A percentile compares a stretch with the other conserved stretches of the same genome.
Evolutionary conservation across 2,329 filamentous ascomycete species (phyloP).

Genomic region (Ceratocystis destructans): DNA sequence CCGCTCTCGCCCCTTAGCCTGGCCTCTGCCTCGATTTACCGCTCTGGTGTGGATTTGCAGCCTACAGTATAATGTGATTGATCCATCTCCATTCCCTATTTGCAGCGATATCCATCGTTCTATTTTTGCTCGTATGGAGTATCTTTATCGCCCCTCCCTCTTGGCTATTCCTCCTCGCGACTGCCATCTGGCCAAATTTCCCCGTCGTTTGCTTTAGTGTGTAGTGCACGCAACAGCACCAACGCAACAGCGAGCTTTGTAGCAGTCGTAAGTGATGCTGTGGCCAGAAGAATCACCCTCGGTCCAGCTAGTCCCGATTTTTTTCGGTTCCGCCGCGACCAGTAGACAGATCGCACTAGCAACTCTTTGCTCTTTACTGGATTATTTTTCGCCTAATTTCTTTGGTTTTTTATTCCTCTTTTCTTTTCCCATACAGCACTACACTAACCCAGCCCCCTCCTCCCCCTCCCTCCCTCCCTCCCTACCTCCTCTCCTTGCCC

Average conservation of each 20-base stretch:
- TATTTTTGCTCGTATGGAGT: slow-evolving; percentile 8
- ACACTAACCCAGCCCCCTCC: background rate
- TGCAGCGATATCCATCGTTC: background rate
- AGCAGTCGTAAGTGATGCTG: background rate
- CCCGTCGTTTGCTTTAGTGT: background rate
- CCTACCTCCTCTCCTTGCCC: background rate
- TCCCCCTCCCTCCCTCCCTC: background rate
- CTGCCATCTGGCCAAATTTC: background rate
- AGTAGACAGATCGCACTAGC: background rate
- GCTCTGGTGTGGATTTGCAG: background rate
- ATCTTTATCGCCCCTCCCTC: background rate
- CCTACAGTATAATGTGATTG: background rate
- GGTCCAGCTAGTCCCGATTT: background rate
- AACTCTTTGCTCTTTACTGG: background rate
- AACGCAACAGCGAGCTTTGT: background rate
- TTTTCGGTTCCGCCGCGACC: slow-evolving; percentile 5
- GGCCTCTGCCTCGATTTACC: background rate
- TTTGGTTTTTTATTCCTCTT: background rate
- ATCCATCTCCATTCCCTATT: background rate
- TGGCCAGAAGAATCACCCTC: background rate
- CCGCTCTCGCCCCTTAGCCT: background rate
- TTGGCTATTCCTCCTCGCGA: background rate
- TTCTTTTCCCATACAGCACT: background rate
- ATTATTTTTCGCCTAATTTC: background rate
- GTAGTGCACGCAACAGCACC: too few relatives aligned